Percentiles rank a stretch among this genome's conserved stretches.
phyloP scores from a whole-genome alignment of 2,329 filamentous ascomycete species.

The Fusarium sp. region DNA sequence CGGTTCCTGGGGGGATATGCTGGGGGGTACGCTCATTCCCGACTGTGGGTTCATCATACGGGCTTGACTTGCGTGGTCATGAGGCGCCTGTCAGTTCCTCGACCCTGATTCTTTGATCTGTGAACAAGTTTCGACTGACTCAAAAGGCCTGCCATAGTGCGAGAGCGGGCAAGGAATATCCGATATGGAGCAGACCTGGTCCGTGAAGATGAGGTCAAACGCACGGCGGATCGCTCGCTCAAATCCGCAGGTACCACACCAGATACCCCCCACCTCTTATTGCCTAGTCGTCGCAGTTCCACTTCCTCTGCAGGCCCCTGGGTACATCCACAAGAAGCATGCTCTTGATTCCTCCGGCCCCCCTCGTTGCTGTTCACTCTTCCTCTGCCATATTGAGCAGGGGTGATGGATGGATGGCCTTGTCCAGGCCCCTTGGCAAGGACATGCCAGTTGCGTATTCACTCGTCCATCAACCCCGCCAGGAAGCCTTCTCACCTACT shows the following conservation, averaged over 20 bases:
- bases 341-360: conserved; percentile 58
- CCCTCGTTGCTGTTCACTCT: conserved; percentile 58
- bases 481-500: conserved; percentile 30
- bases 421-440: conserved; percentile 41
- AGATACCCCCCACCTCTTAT: conserved; percentile 35
- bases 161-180: conserved; percentile 27
- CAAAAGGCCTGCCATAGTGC: conserved; percentile 7
- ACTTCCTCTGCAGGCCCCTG: conserved; percentile 39
- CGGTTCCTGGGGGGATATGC: not conserved
- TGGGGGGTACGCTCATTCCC: not conserved
- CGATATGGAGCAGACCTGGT: conserved; percentile 29
- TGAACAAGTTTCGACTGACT: conserved; percentile 5
- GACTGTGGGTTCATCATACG: not conserved
- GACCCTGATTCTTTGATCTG: not conserved
- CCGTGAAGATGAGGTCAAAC: conserved; percentile 43
- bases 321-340: conserved; percentile 31
- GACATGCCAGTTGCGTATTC: conserved; percentile 39
- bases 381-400: conserved; percentile 51
- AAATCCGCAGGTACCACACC: conserved; percentile 33
- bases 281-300: conserved; percentile 33
- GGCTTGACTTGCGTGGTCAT: not conserved
- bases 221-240: conserved; percentile 40
- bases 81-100: not conserved
- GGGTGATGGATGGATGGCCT: conserved; percentile 35
- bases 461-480: conserved; percentile 35